Percentiles rank a stretch among this genome's conserved stretches.
phyloP scores from a whole-genome alignment of 1,284 basidiomycete genomes.

The Apiotrichum domesticum region DNA sequence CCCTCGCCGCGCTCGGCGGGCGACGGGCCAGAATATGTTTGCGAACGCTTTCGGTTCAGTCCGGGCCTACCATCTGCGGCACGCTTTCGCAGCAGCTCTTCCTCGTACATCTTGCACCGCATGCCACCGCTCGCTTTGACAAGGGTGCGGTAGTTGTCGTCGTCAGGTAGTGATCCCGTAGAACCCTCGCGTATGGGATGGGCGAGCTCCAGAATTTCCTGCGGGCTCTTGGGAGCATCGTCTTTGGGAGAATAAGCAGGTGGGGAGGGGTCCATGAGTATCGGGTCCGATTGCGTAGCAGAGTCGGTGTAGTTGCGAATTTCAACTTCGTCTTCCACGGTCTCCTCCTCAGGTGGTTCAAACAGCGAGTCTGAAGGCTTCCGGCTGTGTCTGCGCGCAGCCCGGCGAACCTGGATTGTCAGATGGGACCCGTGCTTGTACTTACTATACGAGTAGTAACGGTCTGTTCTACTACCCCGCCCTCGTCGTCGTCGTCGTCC shows the following conservation, averaged over 20 bases:
- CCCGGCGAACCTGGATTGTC: neutral
- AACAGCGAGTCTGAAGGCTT: neutral
- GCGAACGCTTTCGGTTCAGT: neutral
- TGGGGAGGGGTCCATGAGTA: constrained; percentile 4
- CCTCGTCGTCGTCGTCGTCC: constrained; percentile 51
- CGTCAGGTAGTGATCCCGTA: constrained; percentile 2
- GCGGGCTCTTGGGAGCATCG: constrained; percentile 20
- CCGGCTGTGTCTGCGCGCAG: neutral
- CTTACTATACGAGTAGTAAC: constrained; percentile 38
- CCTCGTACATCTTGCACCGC: constrained; percentile 32
- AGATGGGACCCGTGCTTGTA: neutral
- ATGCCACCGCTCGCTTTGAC: constrained; percentile 22
- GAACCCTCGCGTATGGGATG: constrained; percentile 22
- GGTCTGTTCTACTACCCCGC: constrained; percentile 31
- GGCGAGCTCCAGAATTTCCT: constrained; percentile 26
- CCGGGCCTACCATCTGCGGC: neutral
- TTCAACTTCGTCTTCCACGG: constrained; percentile 15
- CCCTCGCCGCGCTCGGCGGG: neutral
- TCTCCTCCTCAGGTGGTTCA: neutral
- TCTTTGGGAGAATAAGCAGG: constrained; percentile 37
- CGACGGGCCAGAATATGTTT: constrained; percentile 1
- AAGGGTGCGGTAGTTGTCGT: constrained; percentile 30
- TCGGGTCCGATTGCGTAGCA: constrained; percentile 20
- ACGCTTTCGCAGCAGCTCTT: neutral
- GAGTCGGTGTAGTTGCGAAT: constrained; percentile 28